Evolutionary conservation across 306 rosid species (phyloP), one percentile per base, ranked within the genome.

Genomic region (Prunus armeniaca): DNA sequence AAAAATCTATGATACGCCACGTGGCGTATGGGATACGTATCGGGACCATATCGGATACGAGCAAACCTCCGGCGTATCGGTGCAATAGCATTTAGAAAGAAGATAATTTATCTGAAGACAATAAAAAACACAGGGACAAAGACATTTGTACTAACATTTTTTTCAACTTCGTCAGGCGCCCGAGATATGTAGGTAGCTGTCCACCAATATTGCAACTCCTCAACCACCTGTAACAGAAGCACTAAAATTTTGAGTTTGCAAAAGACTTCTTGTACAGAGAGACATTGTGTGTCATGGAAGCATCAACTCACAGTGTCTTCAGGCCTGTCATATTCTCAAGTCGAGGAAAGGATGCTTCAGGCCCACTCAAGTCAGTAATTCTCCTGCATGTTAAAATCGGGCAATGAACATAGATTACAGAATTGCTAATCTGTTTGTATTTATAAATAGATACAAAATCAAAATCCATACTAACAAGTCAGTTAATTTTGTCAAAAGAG

Each of bases 171-270:
- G 28, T 58, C 66, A 92, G 58, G 6, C 60, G 6, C 60, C 76
- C 85, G 12, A 92, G 84, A 82, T 76, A 87, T 19, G 0, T 7
- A n/a, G 90, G 90, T 60, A 90, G 79, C 7, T 65, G 15, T 80
- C 97, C 97, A 47, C 17, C 72, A 43, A 93, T 84, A 62, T 87
- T 88, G 91, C 98, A 91, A 83, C 75, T 90, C 84, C 91, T 86
- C 73, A 90, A 27, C 65, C 90, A 66, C 85, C 98, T 91, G 83
- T 5, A 46, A 76, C 73, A 74, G 13, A 76, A 66, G 27, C 41
- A 80, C 11, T 56, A 20, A 34, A 8, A 32, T 63, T 64, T 43
- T 76, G 25, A 78, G 28, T 11, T 82, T 72, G 64, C 12, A 45
- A 65, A 32, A 24, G 52, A 64, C 12, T 11, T 8, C 3, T 0